Percentiles rank a stretch among this genome's conserved stretches.
These are phyloP conservation scores for Diaporthe citrichinensis DNA, from an alignment of 2,329 filamentous ascomycete genomes.

Conservation along the genomic window DNA sequence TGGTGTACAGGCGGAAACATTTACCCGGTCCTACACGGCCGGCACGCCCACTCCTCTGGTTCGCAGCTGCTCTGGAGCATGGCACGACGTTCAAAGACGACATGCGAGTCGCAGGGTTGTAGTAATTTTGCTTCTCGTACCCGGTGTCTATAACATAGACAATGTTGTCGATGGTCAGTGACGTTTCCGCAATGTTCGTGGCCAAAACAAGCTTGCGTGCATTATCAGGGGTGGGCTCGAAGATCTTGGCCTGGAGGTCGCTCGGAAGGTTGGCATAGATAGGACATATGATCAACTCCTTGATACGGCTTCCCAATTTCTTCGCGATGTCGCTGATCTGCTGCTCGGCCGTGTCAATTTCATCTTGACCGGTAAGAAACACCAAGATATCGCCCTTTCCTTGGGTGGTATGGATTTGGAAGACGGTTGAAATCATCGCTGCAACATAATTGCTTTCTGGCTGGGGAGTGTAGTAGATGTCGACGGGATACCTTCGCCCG, in stretches of 20 bases:
- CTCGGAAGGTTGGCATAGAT: conserved; percentile 96
- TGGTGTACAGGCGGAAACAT: conserved; percentile 94
- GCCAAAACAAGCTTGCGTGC: conserved; percentile 93
- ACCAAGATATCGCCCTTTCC: conserved; percentile 91
- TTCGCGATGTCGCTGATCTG: conserved; percentile 87
- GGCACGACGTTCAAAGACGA: conserved; percentile 92
- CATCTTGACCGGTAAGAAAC: conserved; percentile 95
- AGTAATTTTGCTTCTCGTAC: conserved; percentile 95
- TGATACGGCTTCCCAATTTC: conserved; percentile 87
- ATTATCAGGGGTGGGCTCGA: conserved; percentile 89
- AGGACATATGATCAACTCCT: conserved; percentile 90
- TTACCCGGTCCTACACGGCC: conserved; percentile 94
- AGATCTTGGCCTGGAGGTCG: conserved; percentile 92
- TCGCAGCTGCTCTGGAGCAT: conserved; percentile 91
- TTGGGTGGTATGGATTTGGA: conserved; percentile 93
- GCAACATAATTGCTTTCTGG: conserved; percentile 95
- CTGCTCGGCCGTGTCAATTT: conserved; percentile 90
- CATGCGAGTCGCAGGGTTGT: conserved; percentile 93
- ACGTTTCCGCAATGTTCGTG: conserved; percentile 98
- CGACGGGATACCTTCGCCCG: conserved; percentile 88
- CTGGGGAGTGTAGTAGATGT: conserved; percentile 90
- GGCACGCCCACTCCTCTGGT: conserved; percentile 92
- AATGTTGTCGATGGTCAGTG: conserved; percentile 94
- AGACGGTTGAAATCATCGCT: conserved; percentile 91
- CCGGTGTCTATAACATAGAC: conserved; percentile 96